Conservation (phyloP, 192 early-diverging fungal species). For the Nowakowskiella sp. region DNA sequence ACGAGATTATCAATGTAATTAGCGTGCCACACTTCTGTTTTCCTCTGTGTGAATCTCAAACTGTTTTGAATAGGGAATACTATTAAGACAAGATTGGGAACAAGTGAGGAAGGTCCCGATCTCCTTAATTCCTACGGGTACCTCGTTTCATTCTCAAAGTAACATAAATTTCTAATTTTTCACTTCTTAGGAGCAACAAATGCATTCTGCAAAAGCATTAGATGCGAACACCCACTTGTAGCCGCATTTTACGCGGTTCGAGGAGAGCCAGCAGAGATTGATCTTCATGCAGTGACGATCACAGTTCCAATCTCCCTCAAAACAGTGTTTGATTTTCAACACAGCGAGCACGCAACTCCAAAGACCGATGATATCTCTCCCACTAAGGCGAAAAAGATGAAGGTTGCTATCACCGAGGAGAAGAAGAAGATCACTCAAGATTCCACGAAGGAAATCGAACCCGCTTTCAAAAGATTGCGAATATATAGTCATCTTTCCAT, state of each 20-base stretch:
- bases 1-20: conserved; percentile 1
- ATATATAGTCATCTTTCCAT: background rate
- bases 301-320: too few relatives aligned
- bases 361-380: too few relatives aligned
- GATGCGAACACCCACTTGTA: background rate
- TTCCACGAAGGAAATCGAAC: too few relatives aligned
- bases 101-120: background rate
- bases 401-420: too few relatives aligned
- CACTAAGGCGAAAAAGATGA: too few relatives aligned
- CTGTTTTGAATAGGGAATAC: background rate
- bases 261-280: background rate
- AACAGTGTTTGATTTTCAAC: too few relatives aligned
- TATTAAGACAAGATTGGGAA: background rate
- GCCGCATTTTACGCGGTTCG: background rate
- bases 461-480: background rate
- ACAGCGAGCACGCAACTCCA: too few relatives aligned
- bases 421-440: too few relatives aligned
- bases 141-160: too few relatives aligned
- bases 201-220: background rate
- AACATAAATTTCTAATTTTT: too few relatives aligned
- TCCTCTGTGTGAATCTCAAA: background rate
- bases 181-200: background rate
- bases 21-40: too few relatives aligned
- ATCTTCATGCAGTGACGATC: background rate
- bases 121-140: background rate